Evolutionary conservation across 768 basidiomycete species (phyloP).

Genomic region (Lentinula aciculospora): DNA sequence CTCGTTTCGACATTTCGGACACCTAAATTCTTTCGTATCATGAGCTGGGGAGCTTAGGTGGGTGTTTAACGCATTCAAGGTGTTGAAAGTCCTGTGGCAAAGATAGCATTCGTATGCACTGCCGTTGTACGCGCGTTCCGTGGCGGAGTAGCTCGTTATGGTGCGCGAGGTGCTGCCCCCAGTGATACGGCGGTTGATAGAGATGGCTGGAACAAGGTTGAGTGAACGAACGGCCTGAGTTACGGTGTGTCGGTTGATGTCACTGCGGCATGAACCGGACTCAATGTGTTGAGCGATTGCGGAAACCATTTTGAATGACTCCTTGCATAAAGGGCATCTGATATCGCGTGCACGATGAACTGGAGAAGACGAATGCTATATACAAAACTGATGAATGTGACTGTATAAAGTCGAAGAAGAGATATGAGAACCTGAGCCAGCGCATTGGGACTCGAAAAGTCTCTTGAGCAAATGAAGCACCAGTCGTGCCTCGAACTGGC

Average conservation of each 20-base stretch:
- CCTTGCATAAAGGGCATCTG: constrained; percentile 27
- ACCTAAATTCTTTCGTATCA: constrained; percentile 34
- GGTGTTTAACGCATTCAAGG: constrained; percentile 24
- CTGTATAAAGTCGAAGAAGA: neutral
- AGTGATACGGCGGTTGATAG: constrained; percentile 23
- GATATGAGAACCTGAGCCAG: constrained; percentile 16
- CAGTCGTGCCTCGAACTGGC: constrained; percentile 22
- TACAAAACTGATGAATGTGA: neutral
- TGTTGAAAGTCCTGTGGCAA: constrained; percentile 27
- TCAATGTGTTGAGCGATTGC: constrained; percentile 35
- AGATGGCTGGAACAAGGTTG: constrained; percentile 28
- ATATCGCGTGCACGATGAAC: constrained; percentile 19
- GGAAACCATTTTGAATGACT: constrained; percentile 28
- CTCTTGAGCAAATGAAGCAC: constrained; percentile 26
- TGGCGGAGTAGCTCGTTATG: constrained; percentile 22
- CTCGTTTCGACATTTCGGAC: constrained; percentile 32
- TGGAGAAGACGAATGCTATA: constrained; percentile 21
- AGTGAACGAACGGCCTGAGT: constrained; percentile 26
- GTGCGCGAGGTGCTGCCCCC: constrained; percentile 8
- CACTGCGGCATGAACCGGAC: constrained; percentile 26
- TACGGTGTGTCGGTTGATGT: constrained; percentile 29
- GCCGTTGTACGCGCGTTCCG: constrained; percentile 32
- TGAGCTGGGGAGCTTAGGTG: constrained; percentile 32
- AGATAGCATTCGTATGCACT: constrained; percentile 33
- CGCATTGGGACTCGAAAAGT: constrained; percentile 17